Conservation (phyloP, 768 basidiomycete genomes). For the Termitomyces sp. region DNA sequence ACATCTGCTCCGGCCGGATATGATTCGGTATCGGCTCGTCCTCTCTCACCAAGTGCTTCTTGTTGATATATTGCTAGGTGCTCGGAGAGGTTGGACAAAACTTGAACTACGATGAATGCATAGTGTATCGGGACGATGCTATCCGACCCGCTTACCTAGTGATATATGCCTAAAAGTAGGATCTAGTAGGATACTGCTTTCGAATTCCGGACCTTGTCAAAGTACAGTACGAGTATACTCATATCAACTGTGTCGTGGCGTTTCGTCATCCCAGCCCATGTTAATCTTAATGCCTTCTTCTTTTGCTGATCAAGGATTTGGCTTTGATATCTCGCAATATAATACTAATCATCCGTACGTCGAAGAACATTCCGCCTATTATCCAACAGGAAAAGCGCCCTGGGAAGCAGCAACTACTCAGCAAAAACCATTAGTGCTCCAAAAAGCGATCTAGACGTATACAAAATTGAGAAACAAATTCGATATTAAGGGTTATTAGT, state of each 20-base stretch:
- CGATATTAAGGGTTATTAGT: not conserved
- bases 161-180: conserved; percentile 37
- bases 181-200: not conserved
- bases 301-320: not conserved
- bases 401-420: not conserved
- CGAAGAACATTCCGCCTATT: too few relatives aligned
- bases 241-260: too few relatives aligned
- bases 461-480: not conserved
- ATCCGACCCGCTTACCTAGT: conserved; percentile 68
- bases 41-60: conserved; percentile 8
- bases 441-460: not conserved
- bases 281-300: not conserved
- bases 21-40: not conserved
- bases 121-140: conserved; percentile 66
- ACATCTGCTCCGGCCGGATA: conserved; percentile 54
- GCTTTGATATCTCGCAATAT: not conserved
- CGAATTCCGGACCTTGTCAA: not conserved
- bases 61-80: conserved; percentile 37
- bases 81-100: conserved; percentile 61
- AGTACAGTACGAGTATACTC: not conserved
- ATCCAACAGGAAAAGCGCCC: not conserved
- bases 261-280: not conserved
- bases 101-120: conserved; percentile 64
- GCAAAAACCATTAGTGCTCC: not conserved
- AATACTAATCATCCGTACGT: too few relatives aligned